These are phyloP conservation scores for Haplographium delicatum DNA, from an alignment of 495 filamentous ascomycete species.

Conservation along the genomic window DNA sequence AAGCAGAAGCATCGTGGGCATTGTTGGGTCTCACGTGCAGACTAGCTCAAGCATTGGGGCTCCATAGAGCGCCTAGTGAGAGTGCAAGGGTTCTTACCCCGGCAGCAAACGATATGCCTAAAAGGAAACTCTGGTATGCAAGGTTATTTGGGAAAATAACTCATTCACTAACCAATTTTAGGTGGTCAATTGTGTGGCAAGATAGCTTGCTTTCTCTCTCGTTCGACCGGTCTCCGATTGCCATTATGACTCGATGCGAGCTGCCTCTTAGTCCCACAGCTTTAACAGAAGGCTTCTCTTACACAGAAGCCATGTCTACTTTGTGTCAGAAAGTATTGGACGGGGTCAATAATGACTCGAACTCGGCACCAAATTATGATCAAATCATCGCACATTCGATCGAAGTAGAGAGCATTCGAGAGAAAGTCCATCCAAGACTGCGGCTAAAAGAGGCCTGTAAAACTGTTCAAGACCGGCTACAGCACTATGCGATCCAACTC, in stretches of 20 bases:
- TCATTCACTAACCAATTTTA: constrained; percentile 15
- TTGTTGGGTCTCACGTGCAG: constrained; percentile 49
- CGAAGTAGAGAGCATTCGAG: constrained; percentile 42
- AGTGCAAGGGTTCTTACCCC: constrained; percentile 19
- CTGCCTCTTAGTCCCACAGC: constrained; percentile 35
- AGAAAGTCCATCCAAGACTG: constrained; percentile 36
- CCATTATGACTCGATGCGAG: constrained; percentile 18
- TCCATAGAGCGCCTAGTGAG: constrained; percentile 39
- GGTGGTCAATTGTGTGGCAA: constrained; percentile 55
- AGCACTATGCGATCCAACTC: constrained; percentile 48
- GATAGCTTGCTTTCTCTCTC: constrained; percentile 50
- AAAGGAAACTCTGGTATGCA: constrained; percentile 35
- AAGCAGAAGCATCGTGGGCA: constrained; percentile 54
- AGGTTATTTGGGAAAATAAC: constrained; percentile 4
- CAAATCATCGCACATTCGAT: constrained; percentile 43
- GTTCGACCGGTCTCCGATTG: constrained; percentile 42
- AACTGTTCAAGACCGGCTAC: constrained; percentile 46
- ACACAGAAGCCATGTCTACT: constrained; percentile 51
- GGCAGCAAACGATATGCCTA: constrained; percentile 20
- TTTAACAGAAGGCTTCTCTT: constrained; percentile 38
- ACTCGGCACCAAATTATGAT: constrained; percentile 36
- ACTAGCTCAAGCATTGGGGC: constrained; percentile 48
- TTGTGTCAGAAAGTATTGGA: constrained; percentile 46
- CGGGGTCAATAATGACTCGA: constrained; percentile 46
- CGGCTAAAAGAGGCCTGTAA: constrained; percentile 48